Evolutionary conservation across 768 basidiomycete species (phyloP).

Genomic region (Exsudoporus frostii): DNA sequence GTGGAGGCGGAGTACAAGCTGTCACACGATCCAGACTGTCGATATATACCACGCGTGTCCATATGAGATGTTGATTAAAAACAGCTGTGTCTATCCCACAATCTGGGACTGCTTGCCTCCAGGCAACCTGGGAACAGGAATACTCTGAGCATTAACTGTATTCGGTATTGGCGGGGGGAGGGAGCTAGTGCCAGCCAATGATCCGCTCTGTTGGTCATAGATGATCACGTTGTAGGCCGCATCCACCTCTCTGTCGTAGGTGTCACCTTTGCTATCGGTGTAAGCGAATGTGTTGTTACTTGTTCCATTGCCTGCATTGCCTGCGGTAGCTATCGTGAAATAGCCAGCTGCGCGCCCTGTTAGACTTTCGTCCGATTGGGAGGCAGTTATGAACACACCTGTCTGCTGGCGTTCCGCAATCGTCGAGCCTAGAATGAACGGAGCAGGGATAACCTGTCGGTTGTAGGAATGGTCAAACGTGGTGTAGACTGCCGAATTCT

Average conservation of each 20-base stretch:
- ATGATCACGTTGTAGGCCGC: conserved; percentile 62
- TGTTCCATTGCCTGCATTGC: conserved; percentile 65
- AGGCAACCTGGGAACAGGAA: conserved; percentile 33
- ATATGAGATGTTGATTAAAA: conserved; percentile 1
- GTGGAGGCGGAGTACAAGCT: not conserved
- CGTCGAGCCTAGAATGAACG: conserved; percentile 55
- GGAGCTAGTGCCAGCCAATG: conserved; percentile 32
- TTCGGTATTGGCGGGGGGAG: conserved; percentile 5
- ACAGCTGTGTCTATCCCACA: not conserved
- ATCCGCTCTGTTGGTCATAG: conserved; percentile 55
- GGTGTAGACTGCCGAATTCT: conserved; percentile 39
- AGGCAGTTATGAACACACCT: conserved; percentile 34
- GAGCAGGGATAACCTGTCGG: conserved; percentile 53
- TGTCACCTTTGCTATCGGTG: conserved; percentile 55
- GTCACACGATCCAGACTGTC: too few species aligned
- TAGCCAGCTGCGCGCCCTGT: conserved; percentile 41
- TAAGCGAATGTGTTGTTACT: conserved; percentile 68
- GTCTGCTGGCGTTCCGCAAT: conserved; percentile 60
- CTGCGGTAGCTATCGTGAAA: conserved; percentile 41
- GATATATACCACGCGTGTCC: conserved; percentile 7
- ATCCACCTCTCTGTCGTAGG: conserved; percentile 57
- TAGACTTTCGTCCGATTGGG: not conserved
- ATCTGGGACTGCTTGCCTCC: conserved; percentile 24
- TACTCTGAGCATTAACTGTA: not conserved
- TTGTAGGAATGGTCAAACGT: conserved; percentile 69